phyloP scores from a whole-genome alignment of 1,139 yeast species.

The Sugiyamaella pinicola region DNA sequence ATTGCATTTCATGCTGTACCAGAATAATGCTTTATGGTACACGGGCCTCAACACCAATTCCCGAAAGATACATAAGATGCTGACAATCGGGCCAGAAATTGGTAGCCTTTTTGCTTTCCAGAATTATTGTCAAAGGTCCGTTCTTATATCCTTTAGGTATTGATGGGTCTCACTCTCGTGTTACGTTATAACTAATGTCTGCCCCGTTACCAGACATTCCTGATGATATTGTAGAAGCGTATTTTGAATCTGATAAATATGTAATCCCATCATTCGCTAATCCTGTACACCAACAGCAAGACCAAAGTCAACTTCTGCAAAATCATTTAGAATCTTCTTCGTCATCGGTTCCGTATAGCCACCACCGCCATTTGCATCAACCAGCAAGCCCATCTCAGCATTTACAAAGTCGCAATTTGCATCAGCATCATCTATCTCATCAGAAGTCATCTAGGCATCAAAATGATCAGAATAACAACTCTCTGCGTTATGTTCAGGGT shows the following conservation, averaged over 20 bases:
- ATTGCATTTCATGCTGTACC: conserved; percentile 18
- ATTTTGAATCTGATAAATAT: conserved; percentile 18
- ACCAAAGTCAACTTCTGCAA: conserved; percentile 7
- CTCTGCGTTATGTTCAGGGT: not conserved
- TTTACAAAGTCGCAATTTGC: conserved; percentile 1
- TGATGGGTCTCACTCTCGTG: not conserved
- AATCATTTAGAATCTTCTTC: conserved; percentile 9
- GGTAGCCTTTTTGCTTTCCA: not conserved
- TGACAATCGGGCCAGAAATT: not conserved
- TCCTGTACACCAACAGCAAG: conserved; percentile 7
- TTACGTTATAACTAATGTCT: not conserved
- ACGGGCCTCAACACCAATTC: conserved; percentile 7
- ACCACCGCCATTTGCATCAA: conserved; percentile 3
- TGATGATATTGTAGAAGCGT: conserved; percentile 18
- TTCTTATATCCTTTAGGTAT: not conserved
- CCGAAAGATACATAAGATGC: conserved; percentile 17
- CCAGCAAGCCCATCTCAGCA: not conserved
- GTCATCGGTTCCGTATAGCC: conserved; percentile 9
- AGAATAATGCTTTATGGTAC: conserved; percentile 18
- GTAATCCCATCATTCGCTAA: conserved; percentile 8
- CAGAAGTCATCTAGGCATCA: conserved; percentile 3
- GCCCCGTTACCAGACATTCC: conserved; percentile 18
- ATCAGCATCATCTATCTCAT: conserved; percentile 9
- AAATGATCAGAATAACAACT: not conserved
- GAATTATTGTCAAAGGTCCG: not conserved